These are phyloP conservation scores for Clavaria fumosa DNA, from an alignment of 768 basidiomycete genomes.

Conservation along the genomic window DNA sequence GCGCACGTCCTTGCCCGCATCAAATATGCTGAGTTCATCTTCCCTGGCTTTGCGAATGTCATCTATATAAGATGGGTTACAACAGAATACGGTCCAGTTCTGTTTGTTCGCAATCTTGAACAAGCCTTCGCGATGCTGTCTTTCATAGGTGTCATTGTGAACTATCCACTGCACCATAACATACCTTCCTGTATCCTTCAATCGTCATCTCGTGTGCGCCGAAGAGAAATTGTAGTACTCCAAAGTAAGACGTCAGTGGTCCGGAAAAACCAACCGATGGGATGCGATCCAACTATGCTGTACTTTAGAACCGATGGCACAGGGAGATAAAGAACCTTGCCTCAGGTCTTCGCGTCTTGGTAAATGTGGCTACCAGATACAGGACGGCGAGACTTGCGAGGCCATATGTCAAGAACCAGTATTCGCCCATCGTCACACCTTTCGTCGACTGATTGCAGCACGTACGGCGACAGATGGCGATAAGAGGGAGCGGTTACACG, in stretches of 20 bases:
- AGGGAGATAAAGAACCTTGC: too few species aligned
- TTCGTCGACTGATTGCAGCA: too few species aligned
- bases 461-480: too few species aligned
- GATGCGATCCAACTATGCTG: constrained; percentile 18
- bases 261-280: constrained; percentile 13
- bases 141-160: constrained; percentile 8
- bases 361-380: too few species aligned
- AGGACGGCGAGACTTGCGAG: too few species aligned
- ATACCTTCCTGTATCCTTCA: constrained; percentile 15
- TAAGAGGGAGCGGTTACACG: too few species aligned
- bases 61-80: constrained; percentile 10
- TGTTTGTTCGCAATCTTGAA: constrained; percentile 18
- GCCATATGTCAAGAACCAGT: too few species aligned
- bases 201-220: constrained; percentile 7
- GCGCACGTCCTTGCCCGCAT: constrained; percentile 9
- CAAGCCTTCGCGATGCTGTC: constrained; percentile 7
- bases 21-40: constrained; percentile 6
- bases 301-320: too few species aligned
- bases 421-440: too few species aligned
- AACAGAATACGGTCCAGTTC: constrained; percentile 14
- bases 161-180: constrained; percentile 6
- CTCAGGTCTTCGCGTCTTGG: too few species aligned
- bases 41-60: constrained; percentile 12
- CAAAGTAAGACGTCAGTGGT: constrained; percentile 14
- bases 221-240: constrained; percentile 11